These are phyloP conservation scores for Alnus rubra DNA, from an alignment of 306 rosid species.

Conservation along the genomic window DNA sequence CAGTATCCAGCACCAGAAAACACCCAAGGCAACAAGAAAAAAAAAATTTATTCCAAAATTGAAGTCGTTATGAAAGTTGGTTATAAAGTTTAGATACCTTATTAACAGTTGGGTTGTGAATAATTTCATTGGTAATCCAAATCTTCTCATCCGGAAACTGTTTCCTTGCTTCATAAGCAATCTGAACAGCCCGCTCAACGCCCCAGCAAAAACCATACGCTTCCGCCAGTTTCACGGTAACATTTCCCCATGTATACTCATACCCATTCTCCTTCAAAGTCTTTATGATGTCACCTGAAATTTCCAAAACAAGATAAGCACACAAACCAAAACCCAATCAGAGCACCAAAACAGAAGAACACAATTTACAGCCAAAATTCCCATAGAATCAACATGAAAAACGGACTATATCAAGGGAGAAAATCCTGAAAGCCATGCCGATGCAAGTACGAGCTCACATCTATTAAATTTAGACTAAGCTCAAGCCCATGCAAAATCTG, in stretches of 20 bases:
- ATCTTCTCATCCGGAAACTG: conserved; percentile 81
- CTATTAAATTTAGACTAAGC: neutral
- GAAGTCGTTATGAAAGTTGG: neutral
- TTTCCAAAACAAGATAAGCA: conserved; percentile 14
- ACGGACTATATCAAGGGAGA: neutral
- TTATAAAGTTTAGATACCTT: conserved; percentile 44
- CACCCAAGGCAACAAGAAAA: neutral
- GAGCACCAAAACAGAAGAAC: conserved; percentile 10
- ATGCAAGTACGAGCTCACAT: neutral
- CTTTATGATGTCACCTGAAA: conserved; percentile 81
- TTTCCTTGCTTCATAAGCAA: conserved; percentile 96
- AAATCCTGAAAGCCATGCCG: neutral
- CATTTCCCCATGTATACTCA: conserved; percentile 89
- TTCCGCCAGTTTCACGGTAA: conserved; percentile 92
- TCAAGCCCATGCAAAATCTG: neutral
- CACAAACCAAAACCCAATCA: conserved; percentile 2
- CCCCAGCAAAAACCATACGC: conserved; percentile 98
- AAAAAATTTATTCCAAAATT: neutral
- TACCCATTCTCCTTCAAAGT: conserved; percentile 73
- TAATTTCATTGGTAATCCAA: conserved; percentile 95
- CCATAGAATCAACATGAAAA: neutral
- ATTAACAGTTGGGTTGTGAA: conserved; percentile 94
- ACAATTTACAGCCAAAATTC: neutral
- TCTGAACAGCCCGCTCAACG: conserved; percentile 96
- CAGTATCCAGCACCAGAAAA: neutral